Base-by-base conservation (phyloP, 768 basidiomycete species). In the Trametes villosa region DNA sequence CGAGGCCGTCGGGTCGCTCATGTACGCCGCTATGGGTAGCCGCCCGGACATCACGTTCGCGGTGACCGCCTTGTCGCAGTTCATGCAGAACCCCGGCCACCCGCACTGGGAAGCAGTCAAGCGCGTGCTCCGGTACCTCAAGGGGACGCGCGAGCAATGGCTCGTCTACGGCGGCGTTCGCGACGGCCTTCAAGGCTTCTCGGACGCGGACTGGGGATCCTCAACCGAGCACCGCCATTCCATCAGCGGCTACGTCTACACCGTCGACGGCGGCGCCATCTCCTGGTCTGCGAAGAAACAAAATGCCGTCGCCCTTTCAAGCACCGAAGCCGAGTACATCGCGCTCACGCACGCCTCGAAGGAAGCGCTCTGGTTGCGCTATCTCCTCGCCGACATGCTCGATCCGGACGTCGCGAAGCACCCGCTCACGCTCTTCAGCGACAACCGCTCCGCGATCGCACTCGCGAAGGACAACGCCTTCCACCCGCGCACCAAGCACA, bases 271-370 rank as follows among this genome's bases (percentile, higher is more conserved):
- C 0, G 78, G 74, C 4, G 66, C 75, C 3, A 67, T 83, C 6
- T 62, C 70, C 3, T 84, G 82, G 81, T 66, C 65, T 22, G 75
- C 76, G 0, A 71, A 74, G 46, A 70, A 75, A 45, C 83, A 85
- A 56, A n/a, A 36, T 13, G 66, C 69, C 2, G 70, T 79, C 0
- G 70, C 77, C 0, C 65, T 71, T 1, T 79, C n/a, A n/a, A n/a
- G n/a, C n/a, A n/a, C n/a, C n/a, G n/a, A n/a, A n/a, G n/a, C n/a
- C n/a, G n/a, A n/a, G 60, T 79, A 80, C 60, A 71, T 77, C 31
- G 72, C 77, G 3, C 61, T 68, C 0, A 53, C 68, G 0, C 70
- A 78, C 33, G 74, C 74, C 0, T 53, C 70, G 0, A 68, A 74
- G 51, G 71, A 81, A 62, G 71, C 67, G 1, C 17, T 78, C 4